Evolutionary conservation across 164 flowering plant species (phyloP).

Genomic region (Sedum album): DNA sequence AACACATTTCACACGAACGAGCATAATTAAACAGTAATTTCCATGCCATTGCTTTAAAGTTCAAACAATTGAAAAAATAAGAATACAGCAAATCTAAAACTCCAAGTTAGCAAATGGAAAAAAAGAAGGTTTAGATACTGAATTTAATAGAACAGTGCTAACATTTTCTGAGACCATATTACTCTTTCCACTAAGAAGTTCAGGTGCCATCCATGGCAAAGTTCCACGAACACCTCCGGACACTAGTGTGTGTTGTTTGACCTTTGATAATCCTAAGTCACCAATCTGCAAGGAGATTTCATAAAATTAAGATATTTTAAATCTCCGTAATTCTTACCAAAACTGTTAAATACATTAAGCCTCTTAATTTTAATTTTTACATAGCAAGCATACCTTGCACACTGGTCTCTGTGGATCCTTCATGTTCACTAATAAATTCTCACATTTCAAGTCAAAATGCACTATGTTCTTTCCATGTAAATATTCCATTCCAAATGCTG

Average conservation of each 20-base stretch:
- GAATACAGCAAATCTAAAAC: background rate
- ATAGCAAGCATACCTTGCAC: conserved; percentile 57
- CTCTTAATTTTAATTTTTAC: background rate
- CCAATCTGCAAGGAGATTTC: conserved; percentile 53
- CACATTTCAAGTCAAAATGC: conserved; percentile 96
- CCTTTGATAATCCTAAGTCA: conserved; percentile 91
- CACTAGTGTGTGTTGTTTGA: conserved; percentile 83
- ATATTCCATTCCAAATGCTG: conserved; percentile 96
- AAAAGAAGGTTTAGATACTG: background rate
- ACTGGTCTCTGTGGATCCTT: conserved; percentile 94
- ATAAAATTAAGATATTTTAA: background rate
- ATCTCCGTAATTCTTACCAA: background rate
- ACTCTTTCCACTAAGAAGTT: conserved; percentile 88
- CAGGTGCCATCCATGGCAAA: conserved; percentile 99
- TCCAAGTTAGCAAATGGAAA: background rate
- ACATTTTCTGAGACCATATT: conserved; percentile 97
- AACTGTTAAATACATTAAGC: background rate
- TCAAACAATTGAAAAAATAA: background rate
- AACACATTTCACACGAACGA: background rate
- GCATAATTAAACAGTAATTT: background rate
- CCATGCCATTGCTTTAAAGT: background rate
- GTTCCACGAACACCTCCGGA: conserved; percentile 99
- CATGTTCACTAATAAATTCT: conserved; percentile 87
- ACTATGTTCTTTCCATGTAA: conserved; percentile 91
- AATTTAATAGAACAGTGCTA: conserved; percentile 5